phyloP scores from a whole-genome alignment of 2,329 filamentous ascomycete species.

The Bipolaris sorokiniana region DNA sequence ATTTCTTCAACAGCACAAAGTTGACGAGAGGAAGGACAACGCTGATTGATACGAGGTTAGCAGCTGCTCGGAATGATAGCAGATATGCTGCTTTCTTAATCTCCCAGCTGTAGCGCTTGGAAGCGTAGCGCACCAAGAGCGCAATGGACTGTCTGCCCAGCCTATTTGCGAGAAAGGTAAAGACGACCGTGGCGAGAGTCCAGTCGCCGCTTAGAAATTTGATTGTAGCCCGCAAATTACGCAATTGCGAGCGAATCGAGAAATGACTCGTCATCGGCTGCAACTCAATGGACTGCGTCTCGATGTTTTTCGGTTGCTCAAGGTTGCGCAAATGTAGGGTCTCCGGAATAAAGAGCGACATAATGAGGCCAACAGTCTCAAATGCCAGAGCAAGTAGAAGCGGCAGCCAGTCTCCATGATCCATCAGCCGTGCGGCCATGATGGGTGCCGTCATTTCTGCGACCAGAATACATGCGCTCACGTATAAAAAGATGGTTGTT shows the following conservation, averaged over 20 bases:
- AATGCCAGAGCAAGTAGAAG: constrained; percentile 40
- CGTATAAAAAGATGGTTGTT: constrained; percentile 36
- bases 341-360: constrained; percentile 43
- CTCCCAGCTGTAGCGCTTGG: constrained; percentile 58
- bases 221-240: constrained; percentile 48
- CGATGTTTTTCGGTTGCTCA: constrained; percentile 32
- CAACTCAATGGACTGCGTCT: constrained; percentile 25
- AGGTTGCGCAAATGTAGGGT: constrained; percentile 45
- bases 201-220: constrained; percentile 51
- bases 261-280: constrained; percentile 23
- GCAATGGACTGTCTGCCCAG: constrained; percentile 56
- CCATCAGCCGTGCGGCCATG: constrained; percentile 43
- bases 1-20: constrained; percentile 46
- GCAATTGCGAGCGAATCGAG: constrained; percentile 37
- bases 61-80: constrained; percentile 55
- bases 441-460: constrained; percentile 45
- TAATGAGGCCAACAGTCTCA: constrained; percentile 32
- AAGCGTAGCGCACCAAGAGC: constrained; percentile 60
- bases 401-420: constrained; percentile 42
- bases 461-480: constrained; percentile 41
- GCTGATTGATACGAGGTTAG: constrained; percentile 57
- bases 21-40: constrained; percentile 54
- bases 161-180: constrained; percentile 57
- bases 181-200: constrained; percentile 51
- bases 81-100: constrained; percentile 52